Evolutionary conservation across 129 eudicot genomes (phyloP).

Genomic region (Chrysanthemum seticuspe): DNA sequence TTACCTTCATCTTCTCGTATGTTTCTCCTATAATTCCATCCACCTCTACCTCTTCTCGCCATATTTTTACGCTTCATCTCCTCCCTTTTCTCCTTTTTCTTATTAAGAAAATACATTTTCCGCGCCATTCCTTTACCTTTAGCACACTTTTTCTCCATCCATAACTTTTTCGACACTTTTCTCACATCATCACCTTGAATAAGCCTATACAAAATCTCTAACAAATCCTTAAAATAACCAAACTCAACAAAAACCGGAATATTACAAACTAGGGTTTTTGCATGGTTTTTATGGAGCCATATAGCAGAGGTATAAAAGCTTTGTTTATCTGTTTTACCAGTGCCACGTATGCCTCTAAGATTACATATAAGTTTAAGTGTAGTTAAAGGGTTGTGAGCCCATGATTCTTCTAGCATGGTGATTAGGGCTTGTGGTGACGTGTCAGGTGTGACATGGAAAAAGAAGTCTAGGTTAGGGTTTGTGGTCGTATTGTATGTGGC

Average conservation of each 20-base stretch:
- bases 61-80: constrained; percentile 13
- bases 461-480: constrained; percentile 33
- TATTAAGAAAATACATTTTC: constrained; percentile 19
- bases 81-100: background rate
- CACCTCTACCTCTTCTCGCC: constrained; percentile 23
- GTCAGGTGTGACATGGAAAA: constrained; percentile 44
- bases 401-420: constrained; percentile 2
- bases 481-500: constrained; percentile 12
- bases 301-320: constrained; percentile 41
- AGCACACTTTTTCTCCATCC: constrained; percentile 11
- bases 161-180: constrained; percentile 9
- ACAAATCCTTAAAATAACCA: constrained; percentile 43
- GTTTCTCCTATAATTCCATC: constrained; percentile 23
- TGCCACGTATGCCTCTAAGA: constrained; percentile 25
- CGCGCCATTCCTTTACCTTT: constrained; percentile 9
- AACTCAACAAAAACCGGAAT: constrained; percentile 33
- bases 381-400: no score
- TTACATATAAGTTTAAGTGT: constrained; percentile 43
- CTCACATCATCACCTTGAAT: constrained; percentile 28
- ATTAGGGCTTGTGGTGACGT: constrained; percentile 26
- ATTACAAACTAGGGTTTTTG: constrained; percentile 39
- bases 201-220: constrained; percentile 41
- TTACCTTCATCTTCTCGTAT: constrained; percentile 24
- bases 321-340: constrained; percentile 37
- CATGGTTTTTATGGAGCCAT: constrained; percentile 47